Conservation (phyloP, 2,329 filamentous ascomycete species). For the Aspergillus fumigatus region DNA sequence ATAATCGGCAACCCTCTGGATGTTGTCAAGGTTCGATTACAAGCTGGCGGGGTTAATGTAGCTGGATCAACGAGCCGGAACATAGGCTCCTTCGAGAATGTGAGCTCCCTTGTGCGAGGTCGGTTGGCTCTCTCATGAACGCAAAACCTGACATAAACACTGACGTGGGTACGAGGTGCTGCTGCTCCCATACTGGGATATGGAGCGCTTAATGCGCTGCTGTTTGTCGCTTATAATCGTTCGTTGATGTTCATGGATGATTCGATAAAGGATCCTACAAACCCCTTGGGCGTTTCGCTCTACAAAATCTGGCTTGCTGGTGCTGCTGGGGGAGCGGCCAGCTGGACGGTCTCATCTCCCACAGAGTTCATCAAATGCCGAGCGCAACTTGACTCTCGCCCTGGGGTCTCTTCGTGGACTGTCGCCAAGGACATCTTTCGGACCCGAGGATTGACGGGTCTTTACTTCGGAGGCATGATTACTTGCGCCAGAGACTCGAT, state of each 20-base stretch:
- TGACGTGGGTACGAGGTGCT: conserved; percentile 51
- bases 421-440: conserved; percentile 60
- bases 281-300: conserved; percentile 47
- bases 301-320: conserved; percentile 74
- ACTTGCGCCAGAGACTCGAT: conserved; percentile 80
- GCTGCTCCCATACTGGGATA: conserved; percentile 85
- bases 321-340: conserved; percentile 74
- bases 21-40: conserved; percentile 72
- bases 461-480: conserved; percentile 77
- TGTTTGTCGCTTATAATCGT: conserved; percentile 88
- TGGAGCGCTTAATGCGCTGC: conserved; percentile 81
- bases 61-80: conserved; percentile 19
- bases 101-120: conserved; percentile 38
- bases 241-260: conserved; percentile 60
- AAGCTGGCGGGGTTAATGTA: conserved; percentile 52
- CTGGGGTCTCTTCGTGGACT: conserved; percentile 54
- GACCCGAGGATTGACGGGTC: conserved; percentile 58
- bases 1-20: conserved; percentile 85
- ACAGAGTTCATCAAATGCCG: conserved; percentile 90
- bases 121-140: conserved; percentile 3
- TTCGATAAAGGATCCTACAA: conserved; percentile 40
- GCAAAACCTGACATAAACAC: not conserved
- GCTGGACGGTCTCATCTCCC: conserved; percentile 79
- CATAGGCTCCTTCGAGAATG: conserved; percentile 31
- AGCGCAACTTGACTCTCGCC: conserved; percentile 60